Conservation (phyloP, 2,329 filamentous ascomycete genomes). For the Aureobasidium leucospermi region DNA sequence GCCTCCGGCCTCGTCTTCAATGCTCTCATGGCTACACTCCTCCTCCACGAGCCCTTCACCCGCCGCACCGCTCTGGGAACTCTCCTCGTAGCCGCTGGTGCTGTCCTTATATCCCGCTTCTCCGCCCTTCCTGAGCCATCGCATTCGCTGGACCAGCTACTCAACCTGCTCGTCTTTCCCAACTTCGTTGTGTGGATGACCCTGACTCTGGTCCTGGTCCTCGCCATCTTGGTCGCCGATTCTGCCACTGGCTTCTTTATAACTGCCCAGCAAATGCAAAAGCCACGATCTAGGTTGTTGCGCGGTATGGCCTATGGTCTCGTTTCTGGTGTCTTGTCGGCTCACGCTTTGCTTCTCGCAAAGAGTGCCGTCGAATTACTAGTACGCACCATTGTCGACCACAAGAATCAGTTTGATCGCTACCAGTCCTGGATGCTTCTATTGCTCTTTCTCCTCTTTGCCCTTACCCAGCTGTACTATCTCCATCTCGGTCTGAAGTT, state of each 20-base stretch:
- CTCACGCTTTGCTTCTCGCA: slow-evolving; percentile 84
- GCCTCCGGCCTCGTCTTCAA: slow-evolving; percentile 97
- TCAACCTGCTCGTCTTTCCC: slow-evolving; percentile 63
- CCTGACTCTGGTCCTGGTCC: slow-evolving; percentile 41
- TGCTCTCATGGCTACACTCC: slow-evolving; percentile 89
- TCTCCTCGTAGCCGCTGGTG: slow-evolving; percentile 75
- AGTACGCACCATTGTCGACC: slow-evolving; percentile 76
- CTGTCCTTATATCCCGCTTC: slow-evolving; percentile 87
- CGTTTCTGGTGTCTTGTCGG: slow-evolving; percentile 83
- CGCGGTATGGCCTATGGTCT: slow-evolving; percentile 83
- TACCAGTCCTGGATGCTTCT: slow-evolving; percentile 95
- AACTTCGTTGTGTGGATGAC: slow-evolving; percentile 48
- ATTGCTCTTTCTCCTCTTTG: slow-evolving; percentile 69
- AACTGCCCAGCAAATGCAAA: slow-evolving; percentile 28
- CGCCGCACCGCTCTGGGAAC: slow-evolving; percentile 88
- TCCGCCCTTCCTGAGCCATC: slow-evolving; percentile 90
- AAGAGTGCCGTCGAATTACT: slow-evolving; percentile 95
- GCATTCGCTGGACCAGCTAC: slow-evolving; percentile 75
- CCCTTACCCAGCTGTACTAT: slow-evolving; percentile 88
- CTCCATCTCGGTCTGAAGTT: slow-evolving; percentile 89
- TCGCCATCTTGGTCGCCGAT: slow-evolving; percentile 35
- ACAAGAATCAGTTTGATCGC: slow-evolving; percentile 85
- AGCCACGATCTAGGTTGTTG: slow-evolving; percentile 49
- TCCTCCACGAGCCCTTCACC: slow-evolving; percentile 90
- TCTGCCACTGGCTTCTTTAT: slow-evolving; percentile 35